Evolutionary conservation across 164 flowering plant species (phyloP).

Genomic region (Aristolochia fimbriata): DNA sequence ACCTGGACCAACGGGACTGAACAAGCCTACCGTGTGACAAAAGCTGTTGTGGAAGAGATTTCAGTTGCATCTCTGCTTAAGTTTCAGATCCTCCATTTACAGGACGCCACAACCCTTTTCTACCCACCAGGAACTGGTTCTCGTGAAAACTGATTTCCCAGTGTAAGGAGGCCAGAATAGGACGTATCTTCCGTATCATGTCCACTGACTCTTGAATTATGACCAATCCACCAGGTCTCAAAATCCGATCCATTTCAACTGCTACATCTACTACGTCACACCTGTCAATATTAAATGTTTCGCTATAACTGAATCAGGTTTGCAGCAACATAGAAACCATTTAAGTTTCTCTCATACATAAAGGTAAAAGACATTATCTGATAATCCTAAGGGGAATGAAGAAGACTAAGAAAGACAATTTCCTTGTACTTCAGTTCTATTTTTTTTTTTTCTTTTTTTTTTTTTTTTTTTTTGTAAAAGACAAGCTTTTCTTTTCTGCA

Average conservation of each 20-base stretch:
- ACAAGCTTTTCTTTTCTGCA: no score
- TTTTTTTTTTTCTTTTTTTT: no score
- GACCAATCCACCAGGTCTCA: constrained; percentile 77
- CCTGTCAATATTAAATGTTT: constrained; percentile 22
- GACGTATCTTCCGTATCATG: constrained; percentile 36
- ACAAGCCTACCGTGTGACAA: no score
- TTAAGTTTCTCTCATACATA: no score
- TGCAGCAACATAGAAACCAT: no score
- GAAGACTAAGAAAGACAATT: no score
- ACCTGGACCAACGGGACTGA: no score
- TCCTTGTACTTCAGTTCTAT: no score
- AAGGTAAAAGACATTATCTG: no score
- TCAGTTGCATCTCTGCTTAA: constrained; percentile 4
- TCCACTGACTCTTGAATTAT: constrained; percentile 54
- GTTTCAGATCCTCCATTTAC: constrained; percentile 2
- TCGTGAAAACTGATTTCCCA: constrained; percentile 49
- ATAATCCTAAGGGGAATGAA: no score
- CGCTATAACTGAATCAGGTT: neutral
- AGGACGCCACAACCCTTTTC: constrained; percentile 80
- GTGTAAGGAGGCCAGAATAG: constrained; percentile 59
- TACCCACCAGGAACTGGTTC: constrained; percentile 56
- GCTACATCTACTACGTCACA: constrained; percentile 56
- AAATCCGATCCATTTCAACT: constrained; percentile 73
- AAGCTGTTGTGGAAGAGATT: no score
- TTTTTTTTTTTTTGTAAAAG: no score